phyloP scores from a whole-genome alignment of 2,329 filamentous ascomycete species.

The Harringtonia aguacate region DNA sequence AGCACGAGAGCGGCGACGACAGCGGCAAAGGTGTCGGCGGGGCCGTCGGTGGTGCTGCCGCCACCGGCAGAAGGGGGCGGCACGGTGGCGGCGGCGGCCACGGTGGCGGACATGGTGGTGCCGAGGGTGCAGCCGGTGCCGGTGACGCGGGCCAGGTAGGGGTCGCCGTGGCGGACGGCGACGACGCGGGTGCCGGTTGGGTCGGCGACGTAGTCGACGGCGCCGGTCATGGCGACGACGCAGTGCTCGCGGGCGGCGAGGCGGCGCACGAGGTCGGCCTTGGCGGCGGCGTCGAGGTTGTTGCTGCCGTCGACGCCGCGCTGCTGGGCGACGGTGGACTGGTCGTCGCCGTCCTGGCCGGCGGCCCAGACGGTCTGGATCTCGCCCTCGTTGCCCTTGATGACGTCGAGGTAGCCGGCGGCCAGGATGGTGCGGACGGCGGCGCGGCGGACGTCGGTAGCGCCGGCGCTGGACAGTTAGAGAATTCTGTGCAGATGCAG shows the following conservation, averaged over 20 bases:
- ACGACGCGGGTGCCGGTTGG: conserved; percentile 47
- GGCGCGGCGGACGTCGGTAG: conserved; percentile 60
- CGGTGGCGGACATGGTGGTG: conserved; percentile 65
- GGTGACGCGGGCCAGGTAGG: conserved; percentile 58
- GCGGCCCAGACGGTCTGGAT: conserved; percentile 62
- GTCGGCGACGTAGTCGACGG: conserved; percentile 67
- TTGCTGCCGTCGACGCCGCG: conserved; percentile 75
- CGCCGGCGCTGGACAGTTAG: conserved; percentile 51
- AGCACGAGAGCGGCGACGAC: conserved; percentile 62
- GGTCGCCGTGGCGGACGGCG: conserved; percentile 66
- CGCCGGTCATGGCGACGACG: conserved; percentile 74
- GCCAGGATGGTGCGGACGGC: conserved; percentile 63
- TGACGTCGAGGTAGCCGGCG: conserved; percentile 69
- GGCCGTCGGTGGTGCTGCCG: not conserved
- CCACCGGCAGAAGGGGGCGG: not conserved
- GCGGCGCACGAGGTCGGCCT: conserved; percentile 50
- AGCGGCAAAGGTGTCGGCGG: conserved; percentile 55
- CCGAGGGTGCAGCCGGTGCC: conserved; percentile 81
- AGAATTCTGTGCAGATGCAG: not conserved
- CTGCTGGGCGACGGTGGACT: conserved; percentile 40
- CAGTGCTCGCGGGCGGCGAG: conserved; percentile 59
- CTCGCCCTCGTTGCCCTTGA: conserved; percentile 92
- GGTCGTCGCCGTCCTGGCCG: conserved; percentile 15
- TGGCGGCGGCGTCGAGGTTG: conserved; percentile 31
- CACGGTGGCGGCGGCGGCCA: conserved; percentile 45